A percentile compares a stretch with the other conserved stretches of the same genome.
Evolutionary conservation across 345 rosid genomes (phyloP).

Genomic region (Eucalyptus regnans): DNA sequence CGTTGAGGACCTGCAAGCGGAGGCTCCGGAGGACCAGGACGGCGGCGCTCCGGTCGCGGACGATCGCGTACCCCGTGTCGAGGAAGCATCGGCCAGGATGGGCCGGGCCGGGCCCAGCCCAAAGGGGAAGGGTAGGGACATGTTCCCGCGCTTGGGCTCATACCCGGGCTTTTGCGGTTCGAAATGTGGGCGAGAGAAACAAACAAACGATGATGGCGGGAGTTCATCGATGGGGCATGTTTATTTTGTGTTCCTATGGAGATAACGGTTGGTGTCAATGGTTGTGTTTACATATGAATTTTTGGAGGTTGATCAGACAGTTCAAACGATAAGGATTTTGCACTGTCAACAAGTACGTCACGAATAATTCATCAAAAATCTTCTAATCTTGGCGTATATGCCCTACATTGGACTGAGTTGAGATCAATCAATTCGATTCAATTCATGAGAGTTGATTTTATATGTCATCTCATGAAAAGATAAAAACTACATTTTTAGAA

Average conservation of each 20-base stretch:
- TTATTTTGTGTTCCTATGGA: background rate
- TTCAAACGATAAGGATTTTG: background rate
- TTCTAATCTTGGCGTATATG: background rate
- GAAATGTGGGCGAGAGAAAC: background rate
- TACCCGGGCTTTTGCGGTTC: background rate
- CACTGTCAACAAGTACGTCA: background rate
- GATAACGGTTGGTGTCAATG: background rate
- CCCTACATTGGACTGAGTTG: background rate
- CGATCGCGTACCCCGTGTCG: background rate
- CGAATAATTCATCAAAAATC: background rate
- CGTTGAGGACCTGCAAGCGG: background rate
- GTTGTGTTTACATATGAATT: background rate
- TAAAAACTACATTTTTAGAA: background rate
- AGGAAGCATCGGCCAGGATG: background rate
- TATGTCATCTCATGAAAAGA: background rate
- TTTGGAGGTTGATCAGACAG: background rate
- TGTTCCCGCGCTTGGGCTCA: background rate
- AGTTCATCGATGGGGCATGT: background rate
- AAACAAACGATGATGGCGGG: background rate
- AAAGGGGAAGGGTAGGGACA: background rate
- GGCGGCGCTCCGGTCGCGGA: background rate
- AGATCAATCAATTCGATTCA: background rate
- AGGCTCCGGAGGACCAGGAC: background rate
- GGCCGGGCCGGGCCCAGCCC: background rate
- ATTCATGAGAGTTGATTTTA: background rate